Base-by-base conservation (phyloP, 2,329 filamentous ascomycete genomes). In the Neopestalotiopsis sp. region DNA sequence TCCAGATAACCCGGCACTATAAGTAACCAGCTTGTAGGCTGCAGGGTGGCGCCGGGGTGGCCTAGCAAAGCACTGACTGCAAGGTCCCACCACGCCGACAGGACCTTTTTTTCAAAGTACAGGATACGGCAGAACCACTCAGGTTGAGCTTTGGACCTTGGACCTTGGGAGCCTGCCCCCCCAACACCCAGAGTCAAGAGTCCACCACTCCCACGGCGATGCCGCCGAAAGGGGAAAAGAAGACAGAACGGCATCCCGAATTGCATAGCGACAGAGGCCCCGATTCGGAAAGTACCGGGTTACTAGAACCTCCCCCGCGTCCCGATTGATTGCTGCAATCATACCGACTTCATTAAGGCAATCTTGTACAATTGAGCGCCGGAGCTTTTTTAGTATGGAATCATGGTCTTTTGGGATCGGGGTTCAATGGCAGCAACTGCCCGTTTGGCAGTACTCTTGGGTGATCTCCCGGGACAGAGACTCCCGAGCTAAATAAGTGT, bases 191-290 rank as follows among this genome's bases (percentile, higher is more conserved):
- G n/a, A 52, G 17, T 14, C 14, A 52, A 52, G 45, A 20, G 42
- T 52, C 45, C 45, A 52, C 45, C 17, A 38, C 34, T 38, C 34
- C 24, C 24, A 28, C 57, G 57, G 57, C 30, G 57, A 24, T 59
- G 57, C 24, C 30, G 30, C 30, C 57, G 57, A 59, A 59, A 59
- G 57, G 30, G 57, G 45, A 52, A 52, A n/a, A 52, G 45, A 14
- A 52, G 45, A 52, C 45, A 52, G 45, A 20, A 52, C 45, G 45
- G 45, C 45, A 52, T 52, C 45, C 45, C 45, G 45, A 52, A 10
- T 17, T 52, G 45, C 57, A 34, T 30, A 59, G 20, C 24, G 13
- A 59, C 20, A 38, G 30, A 34, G 57, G 20, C 30, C 57, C 45
- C 57, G 57, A 59, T 40, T 40, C 30, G 59, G 59, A 38, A 40